phyloP scores from a whole-genome alignment of 768 basidiomycete genomes.

The Lentinula edodes region DNA sequence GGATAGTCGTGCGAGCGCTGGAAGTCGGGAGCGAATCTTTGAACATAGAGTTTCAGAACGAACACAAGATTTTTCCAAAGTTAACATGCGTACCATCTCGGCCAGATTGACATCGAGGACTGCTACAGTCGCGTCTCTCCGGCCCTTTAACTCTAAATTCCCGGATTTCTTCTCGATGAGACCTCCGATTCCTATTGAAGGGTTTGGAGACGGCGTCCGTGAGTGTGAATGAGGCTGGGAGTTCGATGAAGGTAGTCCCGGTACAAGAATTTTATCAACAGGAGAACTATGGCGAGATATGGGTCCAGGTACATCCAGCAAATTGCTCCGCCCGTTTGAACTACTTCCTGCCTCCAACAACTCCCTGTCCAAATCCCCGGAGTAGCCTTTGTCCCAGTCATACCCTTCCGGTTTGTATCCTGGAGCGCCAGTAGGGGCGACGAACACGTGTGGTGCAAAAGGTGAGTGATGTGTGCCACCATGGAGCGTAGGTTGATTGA shows the following conservation, averaged over 20 bases:
- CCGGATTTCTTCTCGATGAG: slow-evolving; percentile 47
- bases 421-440: slow-evolving; percentile 61
- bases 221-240: slow-evolving; percentile 4
- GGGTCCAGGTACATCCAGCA: neutral
- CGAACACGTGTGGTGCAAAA: slow-evolving; percentile 35
- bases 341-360: neutral
- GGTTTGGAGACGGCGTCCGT: slow-evolving; percentile 1
- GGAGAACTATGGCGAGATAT: neutral
- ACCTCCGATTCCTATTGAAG: slow-evolving; percentile 28
- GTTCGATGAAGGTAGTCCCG: neutral
- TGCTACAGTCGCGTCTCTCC: slow-evolving; percentile 46
- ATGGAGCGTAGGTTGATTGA: slow-evolving; percentile 13
- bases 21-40: slow-evolving; percentile 68
- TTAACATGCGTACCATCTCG: slow-evolving; percentile 42
- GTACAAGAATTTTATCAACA: neutral
- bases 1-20: slow-evolving; percentile 68
- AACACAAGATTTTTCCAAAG: neutral
- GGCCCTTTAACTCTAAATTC: slow-evolving; percentile 45
- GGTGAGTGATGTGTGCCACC: slow-evolving; percentile 21
- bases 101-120: slow-evolving; percentile 54
- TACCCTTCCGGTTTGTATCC: slow-evolving; percentile 64
- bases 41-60: neutral
- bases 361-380: slow-evolving; percentile 40
- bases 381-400: slow-evolving; percentile 66
- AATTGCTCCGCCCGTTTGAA: neutral